Base-by-base conservation (phyloP, 768 basidiomycete species). In the Mycena indigotica region DNA sequence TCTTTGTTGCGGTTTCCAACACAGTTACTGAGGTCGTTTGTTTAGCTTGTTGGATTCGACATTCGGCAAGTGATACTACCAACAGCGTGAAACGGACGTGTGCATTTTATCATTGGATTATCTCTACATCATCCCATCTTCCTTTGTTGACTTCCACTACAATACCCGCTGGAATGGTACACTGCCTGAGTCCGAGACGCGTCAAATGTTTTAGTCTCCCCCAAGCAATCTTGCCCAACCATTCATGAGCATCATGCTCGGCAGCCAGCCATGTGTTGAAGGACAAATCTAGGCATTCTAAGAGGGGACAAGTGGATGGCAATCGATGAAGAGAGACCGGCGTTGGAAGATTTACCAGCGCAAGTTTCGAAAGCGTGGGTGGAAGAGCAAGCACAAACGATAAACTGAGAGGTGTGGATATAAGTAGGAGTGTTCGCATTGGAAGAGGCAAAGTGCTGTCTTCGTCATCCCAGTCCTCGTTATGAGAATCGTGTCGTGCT, bases 231-330 rank as follows among this genome's bases (percentile, higher is more conserved):
- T 79, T 78, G 49, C 80, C 80, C 19, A 87, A 61, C 12, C 72
- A 71, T 45, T 73, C 66, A 25, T 69, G 60, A 6, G 69, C 72
- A 21, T 74, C 74, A 21, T 63, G 66, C 10, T 66, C 61, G 17
- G 62, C 60, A 12, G 65, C 58, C 12, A 81, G 66, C 80, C 80
- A 81, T 2, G 55, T 39, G 55, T 90, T 91, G 67, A 80, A 88
- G 1, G 89, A 91, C 46, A 91, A 67, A 66, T 91, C 89, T 29
- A 91, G 69, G 24, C 85, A 65, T 21, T 80, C 72, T 25, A 91
- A 72, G n/a, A 86, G 68, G 1, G 89, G 89, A 61, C 85, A 87
- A 15, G 80, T 66, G 12, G 69, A 72, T 1, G 87, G 83, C 32
- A 91, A 70, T 58, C 84, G 77, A 60, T 84, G 79, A 19, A 91